Evolutionary conservation across 768 basidiomycete genomes (phyloP).

Genomic region (Podaxis mareebaensis): DNA sequence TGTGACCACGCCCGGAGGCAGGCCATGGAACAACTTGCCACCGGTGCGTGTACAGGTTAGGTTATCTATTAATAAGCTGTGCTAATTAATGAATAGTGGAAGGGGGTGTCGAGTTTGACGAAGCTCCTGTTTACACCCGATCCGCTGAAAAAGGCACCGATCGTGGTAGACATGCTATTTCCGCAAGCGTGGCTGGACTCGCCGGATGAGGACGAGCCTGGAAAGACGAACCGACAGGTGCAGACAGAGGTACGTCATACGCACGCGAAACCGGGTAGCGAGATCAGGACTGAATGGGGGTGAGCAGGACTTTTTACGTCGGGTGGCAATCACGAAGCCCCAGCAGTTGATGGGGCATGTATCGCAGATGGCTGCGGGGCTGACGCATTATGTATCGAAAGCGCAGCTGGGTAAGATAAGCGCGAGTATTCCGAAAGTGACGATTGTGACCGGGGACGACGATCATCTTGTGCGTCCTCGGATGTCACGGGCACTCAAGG

Average conservation of each 20-base stretch:
- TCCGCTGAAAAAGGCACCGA: conserved; percentile 45
- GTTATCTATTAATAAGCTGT: background rate
- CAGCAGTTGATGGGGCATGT: conserved; percentile 63
- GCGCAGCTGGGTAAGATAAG: conserved; percentile 51
- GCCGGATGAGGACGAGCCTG: conserved; percentile 52
- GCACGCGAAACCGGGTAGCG: conserved; percentile 8
- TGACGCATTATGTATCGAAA: conserved; percentile 61
- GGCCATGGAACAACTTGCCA: conserved; percentile 57
- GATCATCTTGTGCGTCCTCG: conserved; percentile 57
- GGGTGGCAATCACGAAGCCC: conserved; percentile 52
- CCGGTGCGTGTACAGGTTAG: conserved; percentile 44
- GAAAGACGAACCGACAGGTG: conserved; percentile 65
- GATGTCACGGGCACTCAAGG: conserved; percentile 54
- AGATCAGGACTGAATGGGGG: background rate
- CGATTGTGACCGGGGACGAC: conserved; percentile 66
- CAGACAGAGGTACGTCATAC: conserved; percentile 46
- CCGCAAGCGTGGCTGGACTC: conserved; percentile 61
- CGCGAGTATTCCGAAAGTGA: conserved; percentile 60
- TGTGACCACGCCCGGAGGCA: conserved; percentile 72
- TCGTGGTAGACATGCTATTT: conserved; percentile 59
- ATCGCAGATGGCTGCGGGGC: conserved; percentile 70
- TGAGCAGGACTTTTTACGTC: conserved; percentile 43
- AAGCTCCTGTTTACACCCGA: conserved; percentile 45
- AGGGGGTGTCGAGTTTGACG: conserved; percentile 35
- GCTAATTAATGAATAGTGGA: conserved; percentile 33